Base-by-base conservation (phyloP, 345 rosid genomes). In the Salix arbutifolia region DNA sequence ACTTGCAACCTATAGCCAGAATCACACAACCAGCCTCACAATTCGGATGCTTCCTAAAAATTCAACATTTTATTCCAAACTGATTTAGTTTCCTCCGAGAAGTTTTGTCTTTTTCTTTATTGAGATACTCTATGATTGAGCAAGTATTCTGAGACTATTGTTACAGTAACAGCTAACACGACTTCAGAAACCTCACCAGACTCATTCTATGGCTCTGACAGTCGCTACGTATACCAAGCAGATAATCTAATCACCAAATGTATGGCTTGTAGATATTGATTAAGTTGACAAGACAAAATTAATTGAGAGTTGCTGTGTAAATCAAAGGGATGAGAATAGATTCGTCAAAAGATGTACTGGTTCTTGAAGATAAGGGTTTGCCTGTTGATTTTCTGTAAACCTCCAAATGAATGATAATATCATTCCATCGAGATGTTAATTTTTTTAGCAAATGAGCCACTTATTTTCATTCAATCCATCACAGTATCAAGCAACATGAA, bases 1-100 rank as follows among this genome's bases (percentile, higher is more conserved):
- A 91, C 87, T 92, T 89, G 91, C 87, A 79, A 72, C 70, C 78
- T 74, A 76, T 75, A 77, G 71, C 82, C 81, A 53, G 7, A 83
- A 84, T 82, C 81, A 74, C 82, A 56, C 81, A 84, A 78, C 89
- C 86, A 67, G 42, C 83, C 75, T 82, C 79, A 71, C 74, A 73
- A 82, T 83, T 83, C 73, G 50, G 87, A 88, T 82, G 73, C 90
- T 77, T 73, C 58, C 65, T 25, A 53, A 67, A 58, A 62, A 61
- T 84, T 82, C 77, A 73, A 77, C 80, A 33, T 69, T 74, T 83
- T 78, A 48, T 78, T 83, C 80, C 82, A 71, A 44, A 13, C 82
- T 35, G 76, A 84, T 80, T 84, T 85, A 65, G 72, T 79, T 75
- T 81, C 83, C 56, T n/a, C 2, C 16, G 16, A 58, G 28, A 58